These are phyloP conservation scores for Fusarium nanum DNA, from an alignment of 2,329 filamentous ascomycete species.

Conservation along the genomic window DNA sequence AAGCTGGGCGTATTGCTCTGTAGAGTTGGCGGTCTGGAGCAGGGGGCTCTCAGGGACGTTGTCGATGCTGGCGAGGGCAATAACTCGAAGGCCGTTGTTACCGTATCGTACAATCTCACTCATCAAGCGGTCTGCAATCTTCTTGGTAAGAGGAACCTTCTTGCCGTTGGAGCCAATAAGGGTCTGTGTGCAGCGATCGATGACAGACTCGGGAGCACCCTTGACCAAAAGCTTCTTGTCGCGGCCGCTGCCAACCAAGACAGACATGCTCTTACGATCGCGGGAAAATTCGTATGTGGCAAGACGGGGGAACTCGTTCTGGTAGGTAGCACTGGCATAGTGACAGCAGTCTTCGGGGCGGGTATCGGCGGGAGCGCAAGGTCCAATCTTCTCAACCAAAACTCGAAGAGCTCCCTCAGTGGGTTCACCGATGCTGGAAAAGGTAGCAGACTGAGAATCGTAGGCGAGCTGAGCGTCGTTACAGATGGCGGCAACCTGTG, in stretches of 20 bases:
- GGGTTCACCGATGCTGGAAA: constrained; percentile 89
- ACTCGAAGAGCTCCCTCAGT: constrained; percentile 94
- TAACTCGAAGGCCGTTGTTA: constrained; percentile 91
- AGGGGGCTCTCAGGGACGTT: constrained; percentile 78
- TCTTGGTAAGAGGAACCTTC: constrained; percentile 76
- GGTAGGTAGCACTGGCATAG: constrained; percentile 86
- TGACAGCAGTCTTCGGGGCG: constrained; percentile 76
- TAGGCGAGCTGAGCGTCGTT: constrained; percentile 89
- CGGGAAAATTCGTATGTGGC: constrained; percentile 97
- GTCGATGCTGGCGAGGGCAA: constrained; percentile 88
- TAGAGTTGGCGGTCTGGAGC: constrained; percentile 80
- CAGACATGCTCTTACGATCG: constrained; percentile 99
- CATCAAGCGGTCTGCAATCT: constrained; percentile 75
- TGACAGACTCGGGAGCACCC: constrained; percentile 92
- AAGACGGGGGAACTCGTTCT: constrained; percentile 77
- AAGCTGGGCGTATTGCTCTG: constrained; percentile 83
- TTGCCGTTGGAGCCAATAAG: constrained; percentile 83
- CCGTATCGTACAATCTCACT: constrained; percentile 90
- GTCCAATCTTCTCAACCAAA: constrained; percentile 93
- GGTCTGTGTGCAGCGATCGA: constrained; percentile 89
- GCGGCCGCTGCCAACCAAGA: constrained; percentile 78
- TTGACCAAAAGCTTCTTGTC: constrained; percentile 91
- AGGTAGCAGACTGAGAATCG: constrained; percentile 78
- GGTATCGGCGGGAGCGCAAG: constrained; percentile 70
- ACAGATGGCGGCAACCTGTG: constrained; percentile 79